Conservation (phyloP, 805 yeast genomes). For the Metschnikowia kofuensis region DNA sequence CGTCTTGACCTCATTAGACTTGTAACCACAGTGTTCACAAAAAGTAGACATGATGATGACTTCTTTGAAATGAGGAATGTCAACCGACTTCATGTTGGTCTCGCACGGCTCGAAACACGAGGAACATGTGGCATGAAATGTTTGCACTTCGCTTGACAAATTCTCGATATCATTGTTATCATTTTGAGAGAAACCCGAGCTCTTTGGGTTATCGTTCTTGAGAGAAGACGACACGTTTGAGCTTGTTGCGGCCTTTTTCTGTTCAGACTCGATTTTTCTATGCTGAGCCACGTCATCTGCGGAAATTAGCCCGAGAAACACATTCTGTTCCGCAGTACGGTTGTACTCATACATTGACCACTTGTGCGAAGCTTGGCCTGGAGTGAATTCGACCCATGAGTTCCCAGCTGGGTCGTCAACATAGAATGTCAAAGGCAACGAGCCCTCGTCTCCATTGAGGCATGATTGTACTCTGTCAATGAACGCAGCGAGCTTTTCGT, state of each 20-base stretch:
- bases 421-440: slow-evolving; percentile 72
- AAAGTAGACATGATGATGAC: slow-evolving; percentile 94
- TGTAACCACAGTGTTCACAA: slow-evolving; percentile 91
- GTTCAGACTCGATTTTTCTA: slow-evolving; percentile 47
- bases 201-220: slow-evolving; percentile 28
- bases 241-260: slow-evolving; percentile 40
- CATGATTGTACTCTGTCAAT: slow-evolving; percentile 57
- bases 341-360: slow-evolving; percentile 83
- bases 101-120: slow-evolving; percentile 78
- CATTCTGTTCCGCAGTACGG: slow-evolving; percentile 87
- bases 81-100: slow-evolving; percentile 95
- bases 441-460: slow-evolving; percentile 63
- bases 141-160: slow-evolving; percentile 85
- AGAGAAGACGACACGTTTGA: slow-evolving; percentile 28
- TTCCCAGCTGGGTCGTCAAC: slow-evolving; percentile 96
- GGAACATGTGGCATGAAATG: slow-evolving; percentile 90
- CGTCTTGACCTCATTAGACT: slow-evolving; percentile 95
- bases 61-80: slow-evolving; percentile 97
- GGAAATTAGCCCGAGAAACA: slow-evolving; percentile 74
- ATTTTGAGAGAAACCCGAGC: slow-evolving; percentile 55
- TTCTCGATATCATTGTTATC: slow-evolving; percentile 83
- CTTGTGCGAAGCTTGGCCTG: slow-evolving; percentile 84
- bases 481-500: slow-evolving; percentile 71
- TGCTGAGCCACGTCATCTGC: slow-evolving; percentile 57
- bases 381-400: slow-evolving; percentile 89